Evolutionary conservation across 2,329 filamentous ascomycete species (phyloP), one percentile per base, ranked within the genome.

Genomic region (Nemania sp.): DNA sequence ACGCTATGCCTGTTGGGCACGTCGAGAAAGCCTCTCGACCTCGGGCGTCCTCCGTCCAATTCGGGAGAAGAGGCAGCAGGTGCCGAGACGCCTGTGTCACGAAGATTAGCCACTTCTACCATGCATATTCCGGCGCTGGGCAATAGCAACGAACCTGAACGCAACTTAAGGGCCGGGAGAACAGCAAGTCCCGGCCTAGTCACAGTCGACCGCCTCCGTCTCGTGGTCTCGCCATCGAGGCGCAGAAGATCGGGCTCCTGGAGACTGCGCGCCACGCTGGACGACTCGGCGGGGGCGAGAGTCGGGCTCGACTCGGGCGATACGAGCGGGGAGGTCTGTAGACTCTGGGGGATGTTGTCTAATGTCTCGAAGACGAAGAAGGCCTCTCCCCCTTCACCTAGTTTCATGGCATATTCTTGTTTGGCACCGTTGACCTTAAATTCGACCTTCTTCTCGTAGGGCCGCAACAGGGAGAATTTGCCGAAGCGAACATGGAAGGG

Each of bases 341-440:
- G 80, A 58, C 90, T 91, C 74, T 91, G 90, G n/a, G 95, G 95
- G 60, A 99, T 95, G 70, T 87, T 89, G 68, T 94, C 91, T 54
- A 89, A 90, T 9, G 95, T 99, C 79, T 98, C 92, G 72, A 99
- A 98, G 65, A 99, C 92, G 76, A 99, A 99, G 79, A 99, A 99
- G 25, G 95, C 95, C 79, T 99, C 95, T 66, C 95, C 95, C 54
- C 92, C 95, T 74, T 99, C 95, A 46, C 95, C 95, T 18, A 99
- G 84, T 79, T 99, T 99, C 95, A 99, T 99, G 48, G 95, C 88
- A 80, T 96, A 97, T 68, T 95, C 84, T 75, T 97, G 92, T 77
- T 95, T 96, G 63, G 85, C 79, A 71, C 91, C 90, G 81, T 99
- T 99, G 83, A 99, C 93, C 69, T 85, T 86, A 79, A 99, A 99